These are phyloP conservation scores for Beverwykella pulmonaria DNA, from an alignment of 495 filamentous ascomycete species.

Conservation along the genomic window DNA sequence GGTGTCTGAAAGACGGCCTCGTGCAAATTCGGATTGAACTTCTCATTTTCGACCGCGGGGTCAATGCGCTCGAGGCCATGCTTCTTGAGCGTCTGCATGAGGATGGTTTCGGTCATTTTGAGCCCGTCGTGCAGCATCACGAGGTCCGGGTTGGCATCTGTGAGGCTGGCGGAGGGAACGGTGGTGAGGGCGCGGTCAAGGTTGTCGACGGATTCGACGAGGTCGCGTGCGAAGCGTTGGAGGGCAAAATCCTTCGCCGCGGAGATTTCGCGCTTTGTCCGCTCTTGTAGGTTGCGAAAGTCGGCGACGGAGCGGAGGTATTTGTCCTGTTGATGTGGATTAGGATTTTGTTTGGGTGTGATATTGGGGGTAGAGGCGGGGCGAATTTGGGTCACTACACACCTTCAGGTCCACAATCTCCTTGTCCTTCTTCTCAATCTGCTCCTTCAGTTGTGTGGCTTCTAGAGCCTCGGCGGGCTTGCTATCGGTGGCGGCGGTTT, in stretches of 20 bases:
- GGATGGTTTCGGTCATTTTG: slow-evolving; percentile 88
- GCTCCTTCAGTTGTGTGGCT: slow-evolving; percentile 57
- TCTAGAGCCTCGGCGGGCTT: slow-evolving; percentile 15
- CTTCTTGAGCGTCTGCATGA: slow-evolving; percentile 87
- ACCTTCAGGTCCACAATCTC: slow-evolving; percentile 89
- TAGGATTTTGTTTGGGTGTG: not conserved
- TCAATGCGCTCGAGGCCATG: slow-evolving; percentile 92
- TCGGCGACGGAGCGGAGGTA: slow-evolving; percentile 91
- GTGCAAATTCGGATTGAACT: slow-evolving; percentile 94
- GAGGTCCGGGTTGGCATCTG: slow-evolving; percentile 63
- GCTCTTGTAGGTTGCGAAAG: slow-evolving; percentile 95
- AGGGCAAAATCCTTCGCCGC: slow-evolving; percentile 85
- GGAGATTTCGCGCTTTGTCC: slow-evolving; percentile 88
- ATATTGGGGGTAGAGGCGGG: not conserved
- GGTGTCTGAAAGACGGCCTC: slow-evolving; percentile 94
- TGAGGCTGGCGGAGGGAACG: slow-evolving; percentile 74
- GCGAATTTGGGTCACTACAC: slow-evolving; percentile 33
- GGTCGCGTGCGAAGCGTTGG: slow-evolving; percentile 89
- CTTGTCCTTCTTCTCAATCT: slow-evolving; percentile 81
- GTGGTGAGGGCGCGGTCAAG: slow-evolving; percentile 85
- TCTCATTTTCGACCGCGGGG: slow-evolving; percentile 61
- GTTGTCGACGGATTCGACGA: slow-evolving; percentile 94
- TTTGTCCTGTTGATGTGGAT: slow-evolving; percentile 66
- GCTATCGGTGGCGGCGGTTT: slow-evolving; percentile 16
- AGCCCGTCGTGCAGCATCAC: slow-evolving; percentile 81